Conservation (phyloP, 2,329 filamentous ascomycete species). For the Xylaria sp. region DNA sequence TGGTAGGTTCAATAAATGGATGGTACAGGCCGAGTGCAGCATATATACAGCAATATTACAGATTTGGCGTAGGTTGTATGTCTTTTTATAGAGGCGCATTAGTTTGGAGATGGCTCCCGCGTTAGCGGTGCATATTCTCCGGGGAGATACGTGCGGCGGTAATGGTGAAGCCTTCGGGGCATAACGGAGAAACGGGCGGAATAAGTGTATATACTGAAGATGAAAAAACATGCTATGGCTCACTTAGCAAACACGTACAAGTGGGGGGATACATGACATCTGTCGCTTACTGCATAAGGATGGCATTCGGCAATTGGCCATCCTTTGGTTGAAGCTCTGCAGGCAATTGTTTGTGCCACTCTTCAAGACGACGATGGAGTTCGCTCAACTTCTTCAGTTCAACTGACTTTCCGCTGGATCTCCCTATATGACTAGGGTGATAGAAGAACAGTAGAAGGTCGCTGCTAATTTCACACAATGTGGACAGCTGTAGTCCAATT, state of each 20-base stretch:
- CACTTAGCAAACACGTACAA: constrained; percentile 2
- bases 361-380: constrained; percentile 87
- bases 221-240: constrained; percentile 91
- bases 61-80: constrained; percentile 90
- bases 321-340: constrained; percentile 90
- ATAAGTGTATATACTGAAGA: constrained; percentile 93
- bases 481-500: constrained; percentile 81
- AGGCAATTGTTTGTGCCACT: constrained; percentile 86
- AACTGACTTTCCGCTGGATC: constrained; percentile 76
- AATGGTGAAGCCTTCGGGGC: constrained; percentile 82
- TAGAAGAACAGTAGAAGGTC: constrained; percentile 93
- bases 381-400: constrained; percentile 95
- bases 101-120: constrained; percentile 91
- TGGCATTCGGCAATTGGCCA: constrained; percentile 85
- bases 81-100: constrained; percentile 92
- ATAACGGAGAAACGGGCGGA: constrained; percentile 94
- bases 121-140: constrained; percentile 89
- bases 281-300: constrained; percentile 78
- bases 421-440: constrained; percentile 75
- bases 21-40: constrained; percentile 90
- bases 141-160: constrained; percentile 86
- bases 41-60: constrained; percentile 98
- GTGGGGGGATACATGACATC: neutral
- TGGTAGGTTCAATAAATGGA: constrained; percentile 90
- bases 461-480: constrained; percentile 91